Base-by-base conservation (phyloP, 2,329 filamentous ascomycete species). In the Colletotrichum nymphaeae region DNA sequence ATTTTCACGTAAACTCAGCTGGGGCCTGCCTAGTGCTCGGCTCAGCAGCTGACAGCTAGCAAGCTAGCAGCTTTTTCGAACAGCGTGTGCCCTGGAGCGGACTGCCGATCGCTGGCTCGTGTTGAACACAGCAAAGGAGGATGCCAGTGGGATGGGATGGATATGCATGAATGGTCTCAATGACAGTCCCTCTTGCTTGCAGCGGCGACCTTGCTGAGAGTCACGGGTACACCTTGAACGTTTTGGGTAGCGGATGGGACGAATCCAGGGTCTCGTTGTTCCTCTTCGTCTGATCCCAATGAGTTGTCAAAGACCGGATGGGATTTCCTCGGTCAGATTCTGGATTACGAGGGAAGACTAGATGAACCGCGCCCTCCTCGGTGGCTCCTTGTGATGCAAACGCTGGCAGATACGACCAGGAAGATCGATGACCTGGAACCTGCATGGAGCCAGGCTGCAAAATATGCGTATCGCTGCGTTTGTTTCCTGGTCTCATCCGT, bases 51-150 rank as follows among this genome's bases (percentile, higher is more conserved):
- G 42, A 49, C 42, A 49, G 19, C 42, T 49, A 49, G 42, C 42
- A 49, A 49, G 3, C 19, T 49, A 42, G 14, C 14, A 19, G 16
- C 37, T 49, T 49, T 49, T 49, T 22, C 19, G 28, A 28, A 42
- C 12, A 5, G 55, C 55, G 24, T 60, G 16, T 35, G 56, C n/a
- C 12, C 58, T 32, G 60, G 35, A 35, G 16, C 28, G n/a, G 30
- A 52, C 4, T 55, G 70, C 60, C 67, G 70, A 70, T 73, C 70
- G 2, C 22, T 9, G 14, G 37, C 67, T 65, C 67, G 67, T 73
- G 42, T 73, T 62, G 66, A 63, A n/a, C 8, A 55, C 42, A 26
- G 46, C 32, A 65, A 26, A 26, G 16, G 16, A 32, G 16, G 46
- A 52, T 52, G 46, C 53, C 11, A 9, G 49, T 14, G n/a, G 30